phyloP scores from a whole-genome alignment of 352 stramenopile species.

The Phytophthora europaea region DNA sequence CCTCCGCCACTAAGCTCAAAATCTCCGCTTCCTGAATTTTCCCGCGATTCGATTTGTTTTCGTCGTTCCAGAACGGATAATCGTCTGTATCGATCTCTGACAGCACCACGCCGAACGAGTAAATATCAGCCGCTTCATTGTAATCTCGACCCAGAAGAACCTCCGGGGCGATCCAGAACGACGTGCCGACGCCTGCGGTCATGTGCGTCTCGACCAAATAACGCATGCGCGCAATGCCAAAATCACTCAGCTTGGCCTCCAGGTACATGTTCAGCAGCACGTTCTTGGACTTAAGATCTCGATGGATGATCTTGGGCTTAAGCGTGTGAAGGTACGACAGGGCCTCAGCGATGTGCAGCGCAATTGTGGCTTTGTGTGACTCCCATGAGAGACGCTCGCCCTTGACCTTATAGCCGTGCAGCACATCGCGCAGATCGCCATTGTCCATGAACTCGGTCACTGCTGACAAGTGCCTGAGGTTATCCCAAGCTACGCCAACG shows the following conservation, averaged over 20 bases:
- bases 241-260: constrained; percentile 79
- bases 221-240: constrained; percentile 57
- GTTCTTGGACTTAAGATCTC: constrained; percentile 60
- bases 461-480: constrained; percentile 47
- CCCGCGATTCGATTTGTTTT: constrained; percentile 37
- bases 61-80: constrained; percentile 51
- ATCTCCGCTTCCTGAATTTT: constrained; percentile 51
- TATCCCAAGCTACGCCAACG: constrained; percentile 58
- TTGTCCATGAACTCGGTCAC: constrained; percentile 73
- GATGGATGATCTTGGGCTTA: constrained; percentile 59
- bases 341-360: constrained; percentile 61
- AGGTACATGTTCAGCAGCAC: constrained; percentile 64
- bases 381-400: constrained; percentile 49
- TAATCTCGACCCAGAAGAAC: constrained; percentile 66
- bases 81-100: constrained; percentile 66
- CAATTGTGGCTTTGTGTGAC: constrained; percentile 55
- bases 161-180: constrained; percentile 62
- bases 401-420: constrained; percentile 47
- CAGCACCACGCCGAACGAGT: constrained; percentile 64
- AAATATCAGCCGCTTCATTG: constrained; percentile 65
- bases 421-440: constrained; percentile 61
- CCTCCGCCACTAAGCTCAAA: constrained; percentile 39
- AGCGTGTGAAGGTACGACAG: constrained; percentile 64
- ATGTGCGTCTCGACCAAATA: constrained; percentile 52
- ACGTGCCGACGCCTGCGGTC: constrained; percentile 51